Conservation (phyloP, 371 early-diverging fungal genomes). For the Rhizopus stolonifer region DNA sequence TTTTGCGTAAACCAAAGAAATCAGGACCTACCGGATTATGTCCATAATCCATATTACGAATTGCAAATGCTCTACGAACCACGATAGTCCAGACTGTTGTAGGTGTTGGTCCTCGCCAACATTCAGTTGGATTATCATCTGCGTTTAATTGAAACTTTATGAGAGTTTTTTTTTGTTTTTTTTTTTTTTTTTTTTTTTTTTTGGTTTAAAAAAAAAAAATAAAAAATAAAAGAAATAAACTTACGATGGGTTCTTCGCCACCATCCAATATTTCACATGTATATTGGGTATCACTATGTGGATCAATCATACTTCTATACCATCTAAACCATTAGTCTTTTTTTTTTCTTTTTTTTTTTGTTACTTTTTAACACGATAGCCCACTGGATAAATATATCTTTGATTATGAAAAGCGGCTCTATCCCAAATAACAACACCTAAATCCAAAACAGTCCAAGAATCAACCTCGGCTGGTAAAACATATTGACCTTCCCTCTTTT, state of each 20-base stretch:
- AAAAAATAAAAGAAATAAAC: background rate
- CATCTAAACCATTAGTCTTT: conserved; percentile 25
- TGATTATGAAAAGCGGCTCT: conserved; percentile 82
- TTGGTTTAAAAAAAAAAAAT: conserved; percentile 4
- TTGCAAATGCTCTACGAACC: conserved; percentile 47
- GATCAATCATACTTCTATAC: conserved; percentile 75
- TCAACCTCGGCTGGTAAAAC: conserved; percentile 79
- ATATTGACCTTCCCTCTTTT: conserved; percentile 60
- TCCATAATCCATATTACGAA: conserved; percentile 75
- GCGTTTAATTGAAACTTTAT: conserved; percentile 42
- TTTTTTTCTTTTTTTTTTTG: background rate
- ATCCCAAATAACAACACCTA: conserved; percentile 76
- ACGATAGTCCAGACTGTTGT: conserved; percentile 44
- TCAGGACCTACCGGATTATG: conserved; percentile 87
- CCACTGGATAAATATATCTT: conserved; percentile 91
- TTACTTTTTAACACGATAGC: conserved; percentile 66
- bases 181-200: no score
- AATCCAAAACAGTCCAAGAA: conserved; percentile 65
- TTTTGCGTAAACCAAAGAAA: conserved; percentile 86
- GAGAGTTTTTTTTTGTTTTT: no score
- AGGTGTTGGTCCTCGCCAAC: conserved; percentile 39
- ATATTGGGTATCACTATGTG: conserved; percentile 62
- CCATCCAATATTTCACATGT: conserved; percentile 78
- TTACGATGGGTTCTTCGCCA: conserved; percentile 68
- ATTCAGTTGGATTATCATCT: conserved; percentile 39